Conservation (phyloP, 345 rosid genomes). For the Moringa oleifera region DNA sequence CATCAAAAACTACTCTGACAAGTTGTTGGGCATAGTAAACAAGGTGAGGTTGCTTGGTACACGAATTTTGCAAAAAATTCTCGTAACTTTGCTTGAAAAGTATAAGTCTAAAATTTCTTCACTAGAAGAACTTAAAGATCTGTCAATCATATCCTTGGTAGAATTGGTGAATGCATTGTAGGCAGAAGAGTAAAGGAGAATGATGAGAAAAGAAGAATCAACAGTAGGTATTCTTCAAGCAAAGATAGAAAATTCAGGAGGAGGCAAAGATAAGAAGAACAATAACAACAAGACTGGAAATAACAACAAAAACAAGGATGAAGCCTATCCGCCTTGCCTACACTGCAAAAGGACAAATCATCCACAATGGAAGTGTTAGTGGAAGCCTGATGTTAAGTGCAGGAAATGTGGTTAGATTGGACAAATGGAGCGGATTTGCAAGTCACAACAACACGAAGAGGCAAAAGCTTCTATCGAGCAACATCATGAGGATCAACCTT, state of each 20-base stretch:
- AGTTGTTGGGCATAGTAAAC: too few relatives aligned
- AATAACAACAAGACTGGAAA: too few relatives aligned
- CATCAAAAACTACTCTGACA: too few relatives aligned
- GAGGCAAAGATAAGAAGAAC: not conserved
- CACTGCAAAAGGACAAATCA: slow-evolving; percentile 8
- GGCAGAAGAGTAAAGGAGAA: slow-evolving; percentile 8
- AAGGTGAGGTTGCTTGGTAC: too few relatives aligned
- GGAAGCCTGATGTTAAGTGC: slow-evolving; percentile 9
- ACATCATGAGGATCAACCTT: not conserved
- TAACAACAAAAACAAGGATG: not conserved
- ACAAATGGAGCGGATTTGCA: slow-evolving; percentile 5
- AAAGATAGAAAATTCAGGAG: not conserved
- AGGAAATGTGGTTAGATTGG: slow-evolving; percentile 4
- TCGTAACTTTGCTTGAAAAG: slow-evolving; percentile 6
- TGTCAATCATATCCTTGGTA: slow-evolving; percentile 12
- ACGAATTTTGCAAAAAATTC: slow-evolving; percentile 10
- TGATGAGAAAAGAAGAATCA: slow-evolving; percentile 11
- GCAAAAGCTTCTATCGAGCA: slow-evolving; percentile 1
- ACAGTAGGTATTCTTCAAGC: not conserved
- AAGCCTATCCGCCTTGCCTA: not conserved
- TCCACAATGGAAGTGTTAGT: slow-evolving; percentile 7
- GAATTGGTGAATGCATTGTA: slow-evolving; percentile 11
- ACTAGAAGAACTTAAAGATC: slow-evolving; percentile 9
- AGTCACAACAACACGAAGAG: slow-evolving; percentile 4
- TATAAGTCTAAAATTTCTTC: slow-evolving; percentile 6